These are phyloP conservation scores for Ilex asprella DNA, from an alignment of 257 asterid species.

Conservation along the genomic window DNA sequence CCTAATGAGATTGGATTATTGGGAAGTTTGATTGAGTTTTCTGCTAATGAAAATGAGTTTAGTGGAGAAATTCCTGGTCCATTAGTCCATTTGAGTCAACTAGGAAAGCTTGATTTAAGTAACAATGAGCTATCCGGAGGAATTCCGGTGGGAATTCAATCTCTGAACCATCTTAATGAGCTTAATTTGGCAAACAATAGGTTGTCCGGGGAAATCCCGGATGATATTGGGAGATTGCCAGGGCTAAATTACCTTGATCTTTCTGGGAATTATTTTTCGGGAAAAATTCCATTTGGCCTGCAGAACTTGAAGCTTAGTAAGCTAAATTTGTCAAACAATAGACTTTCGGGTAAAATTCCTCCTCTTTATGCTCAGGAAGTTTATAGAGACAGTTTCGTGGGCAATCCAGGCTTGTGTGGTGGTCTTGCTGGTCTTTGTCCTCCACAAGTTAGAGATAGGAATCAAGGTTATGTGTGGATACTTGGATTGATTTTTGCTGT, in stretches of 20 bases:
- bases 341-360: slow-evolving; percentile 59
- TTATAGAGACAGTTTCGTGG: slow-evolving; percentile 57
- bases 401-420: slow-evolving; percentile 60
- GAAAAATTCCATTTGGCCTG: slow-evolving; percentile 47
- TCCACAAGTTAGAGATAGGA: slow-evolving; percentile 1
- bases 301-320: slow-evolving; percentile 63
- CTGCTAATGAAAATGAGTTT: slow-evolving; percentile 39
- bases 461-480: slow-evolving; percentile 25
- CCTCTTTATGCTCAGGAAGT: slow-evolving; percentile 30
- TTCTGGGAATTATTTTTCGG: slow-evolving; percentile 49
- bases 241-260: slow-evolving; percentile 79
- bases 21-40: slow-evolving; percentile 31
- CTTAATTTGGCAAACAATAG: slow-evolving; percentile 53
- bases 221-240: slow-evolving; percentile 55
- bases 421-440: slow-evolving; percentile 32
- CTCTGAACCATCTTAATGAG: slow-evolving; percentile 52
- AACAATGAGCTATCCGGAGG: slow-evolving; percentile 52
- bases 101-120: slow-evolving; percentile 54
- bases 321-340: slow-evolving; percentile 59
- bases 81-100: slow-evolving; percentile 36
- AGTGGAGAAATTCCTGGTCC: slow-evolving; percentile 55
- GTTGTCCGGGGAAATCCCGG: slow-evolving; percentile 57
- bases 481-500: slow-evolving; percentile 27
- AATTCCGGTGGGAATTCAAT: slow-evolving; percentile 39
- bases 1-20: slow-evolving; percentile 59